Percentiles rank a stretch among this genome's conserved stretches.
Conservation (phyloP, 495 filamentous ascomycete species). For the Penicillium taxi region DNA sequence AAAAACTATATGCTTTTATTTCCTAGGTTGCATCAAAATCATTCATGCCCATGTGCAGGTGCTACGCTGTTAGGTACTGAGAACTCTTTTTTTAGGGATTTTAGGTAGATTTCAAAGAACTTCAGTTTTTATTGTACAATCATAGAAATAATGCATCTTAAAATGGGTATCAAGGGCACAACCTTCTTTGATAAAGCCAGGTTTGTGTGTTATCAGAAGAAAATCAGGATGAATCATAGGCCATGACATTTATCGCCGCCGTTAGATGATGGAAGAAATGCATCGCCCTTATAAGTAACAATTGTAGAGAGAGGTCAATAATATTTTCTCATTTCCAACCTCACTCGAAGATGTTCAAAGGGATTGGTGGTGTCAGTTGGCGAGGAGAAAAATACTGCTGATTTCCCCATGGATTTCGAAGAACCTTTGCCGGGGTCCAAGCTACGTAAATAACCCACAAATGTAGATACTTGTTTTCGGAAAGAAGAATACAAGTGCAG, state of each 20-base stretch:
- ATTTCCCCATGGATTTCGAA: conserved; percentile 24
- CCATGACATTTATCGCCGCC: conserved; percentile 1
- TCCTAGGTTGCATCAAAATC: too few species aligned
- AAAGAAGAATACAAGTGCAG: conserved; percentile 54
- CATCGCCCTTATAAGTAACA: neutral
- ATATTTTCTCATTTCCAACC: conserved; percentile 44
- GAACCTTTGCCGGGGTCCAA: conserved; percentile 43
- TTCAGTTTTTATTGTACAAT: neutral
- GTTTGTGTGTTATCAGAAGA: neutral
- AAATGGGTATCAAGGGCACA: conserved; percentile 4
- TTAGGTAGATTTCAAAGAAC: too few species aligned
- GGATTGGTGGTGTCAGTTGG: conserved; percentile 30
- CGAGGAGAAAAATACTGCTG: conserved; percentile 20
- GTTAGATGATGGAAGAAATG: neutral
- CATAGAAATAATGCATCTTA: neutral
- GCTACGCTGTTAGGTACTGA: too few species aligned
- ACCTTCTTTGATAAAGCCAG: neutral
- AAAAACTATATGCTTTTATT: too few species aligned
- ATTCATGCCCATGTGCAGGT: too few species aligned
- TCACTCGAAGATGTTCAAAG: conserved; percentile 42
- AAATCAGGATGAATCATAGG: conserved; percentile 7
- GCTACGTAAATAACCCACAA: conserved; percentile 37
- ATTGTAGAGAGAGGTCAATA: conserved; percentile 23
- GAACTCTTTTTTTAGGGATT: too few species aligned
- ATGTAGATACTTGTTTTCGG: conserved; percentile 59